Conservation (phyloP, 2,329 filamentous ascomycete species). For the Ophiosphaerella herpotricha region DNA sequence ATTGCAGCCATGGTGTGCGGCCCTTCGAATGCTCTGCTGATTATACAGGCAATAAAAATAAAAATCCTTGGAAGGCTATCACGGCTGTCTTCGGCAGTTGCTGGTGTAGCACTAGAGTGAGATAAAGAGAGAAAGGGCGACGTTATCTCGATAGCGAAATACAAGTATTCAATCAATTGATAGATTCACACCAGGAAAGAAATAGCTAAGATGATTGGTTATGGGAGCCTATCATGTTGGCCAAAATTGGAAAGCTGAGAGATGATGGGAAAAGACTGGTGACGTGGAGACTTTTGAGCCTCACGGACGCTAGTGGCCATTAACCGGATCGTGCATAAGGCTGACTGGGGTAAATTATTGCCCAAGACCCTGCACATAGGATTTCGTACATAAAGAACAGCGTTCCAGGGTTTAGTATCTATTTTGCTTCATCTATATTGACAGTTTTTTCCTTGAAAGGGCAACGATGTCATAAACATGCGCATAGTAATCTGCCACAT, state of each 20-base stretch:
- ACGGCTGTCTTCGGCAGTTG: neutral
- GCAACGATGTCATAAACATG: no score
- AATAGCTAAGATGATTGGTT: neutral
- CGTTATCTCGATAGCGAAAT: neutral
- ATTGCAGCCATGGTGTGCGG: conserved; percentile 37
- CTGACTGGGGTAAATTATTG: conserved; percentile 6
- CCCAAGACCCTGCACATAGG: neutral
- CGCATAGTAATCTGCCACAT: no score
- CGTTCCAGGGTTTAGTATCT: no score
- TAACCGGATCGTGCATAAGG: conserved; percentile 18
- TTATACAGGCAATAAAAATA: neutral
- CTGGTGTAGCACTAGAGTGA: neutral
- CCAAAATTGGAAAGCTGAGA: conserved; percentile 1
- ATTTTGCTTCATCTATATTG: no score
- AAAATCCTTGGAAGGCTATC: no score
- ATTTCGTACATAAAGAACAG: neutral
- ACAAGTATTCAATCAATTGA: neutral
- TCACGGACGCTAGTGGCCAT: conserved; percentile 35
- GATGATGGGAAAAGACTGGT: conserved; percentile 15
- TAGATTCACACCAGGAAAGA: neutral
- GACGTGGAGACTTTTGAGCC: conserved; percentile 39
- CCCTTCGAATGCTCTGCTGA: neutral
- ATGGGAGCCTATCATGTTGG: conserved; percentile 16
- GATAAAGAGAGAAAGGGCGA: neutral
- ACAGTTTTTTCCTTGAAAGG: no score